These are phyloP conservation scores for Osmozyma mogii DNA, from an alignment of 805 yeast species.

Conservation along the genomic window DNA sequence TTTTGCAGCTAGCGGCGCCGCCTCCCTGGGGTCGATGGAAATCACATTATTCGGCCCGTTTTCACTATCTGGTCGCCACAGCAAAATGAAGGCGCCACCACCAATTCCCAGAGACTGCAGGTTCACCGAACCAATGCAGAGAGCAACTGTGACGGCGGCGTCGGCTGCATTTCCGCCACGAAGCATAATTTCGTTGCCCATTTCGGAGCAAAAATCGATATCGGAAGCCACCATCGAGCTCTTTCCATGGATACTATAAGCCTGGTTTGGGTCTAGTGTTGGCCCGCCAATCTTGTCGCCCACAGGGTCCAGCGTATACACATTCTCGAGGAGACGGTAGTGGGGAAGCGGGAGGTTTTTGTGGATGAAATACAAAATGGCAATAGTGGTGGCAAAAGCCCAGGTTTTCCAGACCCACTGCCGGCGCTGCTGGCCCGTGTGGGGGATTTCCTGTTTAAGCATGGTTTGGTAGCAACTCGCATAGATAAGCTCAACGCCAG, in stretches of 20 bases:
- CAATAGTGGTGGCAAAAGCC: no score
- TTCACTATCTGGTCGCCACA: no score
- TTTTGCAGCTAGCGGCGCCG: constrained; percentile 62
- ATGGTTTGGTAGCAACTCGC: no score
- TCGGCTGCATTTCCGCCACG: constrained; percentile 83
- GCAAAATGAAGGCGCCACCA: constrained; percentile 75
- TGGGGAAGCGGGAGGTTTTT: no score
- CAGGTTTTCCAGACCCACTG: no score
- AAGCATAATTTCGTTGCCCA: constrained; percentile 51
- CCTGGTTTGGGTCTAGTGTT: constrained; percentile 33
- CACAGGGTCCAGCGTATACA: no score
- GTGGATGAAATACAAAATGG: no score
- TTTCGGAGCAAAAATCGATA: constrained; percentile 50
- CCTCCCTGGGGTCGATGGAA: constrained; percentile 80
- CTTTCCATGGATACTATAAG: constrained; percentile 31
- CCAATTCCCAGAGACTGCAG: constrained; percentile 87
- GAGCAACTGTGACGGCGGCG: constrained; percentile 80
- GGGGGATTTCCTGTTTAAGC: no score
- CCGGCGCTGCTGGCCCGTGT: no score
- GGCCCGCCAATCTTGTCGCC: constrained; percentile 24
- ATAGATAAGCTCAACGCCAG: no score
- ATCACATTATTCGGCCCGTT: constrained; percentile 36
- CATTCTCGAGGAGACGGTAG: no score
- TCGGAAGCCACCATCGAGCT: constrained; percentile 66
- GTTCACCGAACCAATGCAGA: constrained; percentile 80